Evolutionary conservation across 176 grass and related monocot genomes (phyloP).

Genomic region (Ampelocalamus luodianensis): DNA sequence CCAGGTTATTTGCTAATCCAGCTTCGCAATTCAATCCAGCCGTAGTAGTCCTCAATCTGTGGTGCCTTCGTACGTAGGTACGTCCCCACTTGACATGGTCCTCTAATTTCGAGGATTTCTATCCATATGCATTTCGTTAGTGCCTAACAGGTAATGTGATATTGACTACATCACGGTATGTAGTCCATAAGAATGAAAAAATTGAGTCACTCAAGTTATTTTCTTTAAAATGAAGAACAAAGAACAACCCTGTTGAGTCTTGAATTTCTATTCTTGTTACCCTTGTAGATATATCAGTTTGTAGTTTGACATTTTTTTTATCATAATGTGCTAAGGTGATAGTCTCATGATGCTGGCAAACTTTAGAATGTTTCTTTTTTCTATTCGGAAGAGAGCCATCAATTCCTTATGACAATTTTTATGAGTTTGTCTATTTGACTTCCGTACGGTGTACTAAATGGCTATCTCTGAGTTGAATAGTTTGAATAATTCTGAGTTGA

Average conservation of each 20-base stretch:
- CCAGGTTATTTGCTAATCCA: too few relatives aligned
- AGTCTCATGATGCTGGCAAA: too few relatives aligned
- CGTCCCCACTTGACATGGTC: too few relatives aligned
- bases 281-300: background rate
- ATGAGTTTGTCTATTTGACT: background rate
- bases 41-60: too few relatives aligned
- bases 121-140: too few relatives aligned
- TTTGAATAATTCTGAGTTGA: background rate
- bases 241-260: background rate
- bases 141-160: too few relatives aligned
- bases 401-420: background rate
- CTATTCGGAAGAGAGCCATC: background rate
- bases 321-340: too few relatives aligned
- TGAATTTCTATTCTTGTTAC: slow-evolving; percentile 2
- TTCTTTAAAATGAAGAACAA: background rate
- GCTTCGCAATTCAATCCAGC: too few relatives aligned
- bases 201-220: background rate
- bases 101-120: too few relatives aligned
- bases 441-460: background rate
- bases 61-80: too few relatives aligned
- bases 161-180: slow-evolving; percentile 84
- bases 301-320: too few relatives aligned
- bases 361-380: background rate
- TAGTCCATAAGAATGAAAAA: background rate
- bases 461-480: background rate